Base-by-base conservation (phyloP, 2,329 filamentous ascomycete genomes). In the Corinectria fuckeliana region DNA sequence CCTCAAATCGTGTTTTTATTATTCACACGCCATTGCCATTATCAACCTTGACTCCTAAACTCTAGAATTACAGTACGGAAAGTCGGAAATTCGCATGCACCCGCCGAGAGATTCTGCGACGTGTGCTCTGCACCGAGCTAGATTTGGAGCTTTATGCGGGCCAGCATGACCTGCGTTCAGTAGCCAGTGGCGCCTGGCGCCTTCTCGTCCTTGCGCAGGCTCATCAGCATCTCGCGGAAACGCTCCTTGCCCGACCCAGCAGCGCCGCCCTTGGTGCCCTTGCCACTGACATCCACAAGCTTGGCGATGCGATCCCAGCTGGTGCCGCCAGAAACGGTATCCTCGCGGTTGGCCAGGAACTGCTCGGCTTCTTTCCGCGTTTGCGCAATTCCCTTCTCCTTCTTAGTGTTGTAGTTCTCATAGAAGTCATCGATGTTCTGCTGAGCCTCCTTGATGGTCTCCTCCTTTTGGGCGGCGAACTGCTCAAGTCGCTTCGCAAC, bases 261-360 rank as follows among this genome's bases (percentile, higher is more conserved):
- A 41, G 91, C 93, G 72, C 93, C 94, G 58, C 94, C 93, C 77
- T 89, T 91, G 60, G 86, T 81, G 13, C 94, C 93, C 81, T 98
- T 99, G 63, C 95, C 95, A 72, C 92, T 97, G 66, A 99, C 79
- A 78, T 99, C 95, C n/a, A 98, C 93, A 69, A 99, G 78, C 82
- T 98, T 99, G 21, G 93, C 91, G 73, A 99, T 98, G 68, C 95
- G 90, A 81, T 99, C 95, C 95, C 95, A 99, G 83, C 92, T 96
- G 5, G 95, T 99, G 63, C 95, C 95, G 50, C 95, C 95, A 10
- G 92, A 92, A 21, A 93, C 91, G 36, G 93, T 97, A 76, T 98
- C 93, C 76, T 99, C 94, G 61, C 93, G 88, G 76, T 83, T 93
- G 54, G 86, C 89, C 45, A 98, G 81, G 78, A 98, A 99, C 74